Base-by-base conservation (phyloP, 2,329 filamentous ascomycete genomes). In the Alternaria brassicae region DNA sequence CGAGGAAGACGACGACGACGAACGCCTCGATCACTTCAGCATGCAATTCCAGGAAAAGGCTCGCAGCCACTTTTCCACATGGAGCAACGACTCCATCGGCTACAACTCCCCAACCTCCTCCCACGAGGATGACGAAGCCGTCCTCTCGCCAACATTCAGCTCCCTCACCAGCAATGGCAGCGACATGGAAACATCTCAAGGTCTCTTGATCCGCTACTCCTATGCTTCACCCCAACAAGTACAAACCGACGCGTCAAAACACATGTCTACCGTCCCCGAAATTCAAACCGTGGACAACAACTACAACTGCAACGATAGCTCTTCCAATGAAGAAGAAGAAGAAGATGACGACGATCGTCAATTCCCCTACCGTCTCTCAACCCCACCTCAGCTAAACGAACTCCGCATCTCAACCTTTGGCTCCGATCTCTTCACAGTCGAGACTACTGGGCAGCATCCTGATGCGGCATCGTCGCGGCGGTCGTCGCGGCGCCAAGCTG, bases 1-100 rank as follows among this genome's bases (percentile, higher is more conserved):
- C 9, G 59, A 63, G 30, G 67, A 67, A 53, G 45, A 32, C 19
- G 53, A 65, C 5, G 63, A 67, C n/a, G 53, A 66, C 12, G 58
- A 62, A 36, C 50, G 55, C 9, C 45, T 60, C 12, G 56, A 65
- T 12, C 54, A 67, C 27, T 15, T 59, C 15, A 60, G 58, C 17
- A 25, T 56, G 19, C 54, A 65, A 12, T 61, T 67, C 5, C 48
- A 60, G 19, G 51, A 63, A n/a, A 68, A 72, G 23, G 61, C 62
- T 21, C 69, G 62, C 21, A 74, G 72, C 23, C 73, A 76, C 53
- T 76, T 76, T 62, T 77, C 74, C 2, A 70, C 66, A 1, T 77
- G 73, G 73, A 76, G 71, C 60, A 63, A 65, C 49, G 69, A 69
- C 23, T 75, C 72, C 4, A 60, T 62, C 12, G 60, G 62, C 25